Evolutionary conservation across 768 basidiomycete genomes (phyloP), one percentile per base, ranked within the genome.

Genomic region (Neoboletus subvelutipes): DNA sequence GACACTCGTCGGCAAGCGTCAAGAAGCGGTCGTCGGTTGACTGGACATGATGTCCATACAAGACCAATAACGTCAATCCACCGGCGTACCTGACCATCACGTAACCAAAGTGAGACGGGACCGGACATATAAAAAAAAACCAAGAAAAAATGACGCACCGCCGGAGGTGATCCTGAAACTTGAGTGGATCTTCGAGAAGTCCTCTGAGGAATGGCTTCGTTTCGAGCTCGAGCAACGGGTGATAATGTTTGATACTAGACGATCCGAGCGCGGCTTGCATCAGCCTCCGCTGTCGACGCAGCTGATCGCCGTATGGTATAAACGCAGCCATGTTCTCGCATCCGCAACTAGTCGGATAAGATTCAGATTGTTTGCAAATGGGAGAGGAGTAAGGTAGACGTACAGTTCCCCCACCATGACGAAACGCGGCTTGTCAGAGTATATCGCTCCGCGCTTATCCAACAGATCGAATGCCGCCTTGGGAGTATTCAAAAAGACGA

Each of bases 271-370:
- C 86, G 50, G 80, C 79, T 66, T 84, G 83, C 72, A 89, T 81
- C 42, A 90, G 79, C 61, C 73, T 80, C 63, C 88, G 83, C 68
- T 88, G 86, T 24, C 86, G 81, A 55, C 81, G 83, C 45, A 77
- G 78, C 64, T 78, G 77, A 58, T 86, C 84, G 34, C 83, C 82
- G 64, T 89, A 87, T 18, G 78, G 77, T 5, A 84, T 85, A 68
- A 90, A 88, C 2, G 85, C 85, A 52, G 84, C 80, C 83, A 88
- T 87, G 67, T 85, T 82, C 64, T 87, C 78, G 68, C 85, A 87
- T 39, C 85, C 85, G 63, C 86, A 73, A 18, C 74, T 77, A 57
- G 60, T 62, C 59, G 57, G 41, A 18, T 4, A 11, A 50, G 39
- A 56, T 56, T 50, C 50, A 52, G 54, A 59, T 56, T 41, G 34